phyloP scores from a whole-genome alignment of 2,329 filamentous ascomycete species.

The Aureobasidium lini region DNA sequence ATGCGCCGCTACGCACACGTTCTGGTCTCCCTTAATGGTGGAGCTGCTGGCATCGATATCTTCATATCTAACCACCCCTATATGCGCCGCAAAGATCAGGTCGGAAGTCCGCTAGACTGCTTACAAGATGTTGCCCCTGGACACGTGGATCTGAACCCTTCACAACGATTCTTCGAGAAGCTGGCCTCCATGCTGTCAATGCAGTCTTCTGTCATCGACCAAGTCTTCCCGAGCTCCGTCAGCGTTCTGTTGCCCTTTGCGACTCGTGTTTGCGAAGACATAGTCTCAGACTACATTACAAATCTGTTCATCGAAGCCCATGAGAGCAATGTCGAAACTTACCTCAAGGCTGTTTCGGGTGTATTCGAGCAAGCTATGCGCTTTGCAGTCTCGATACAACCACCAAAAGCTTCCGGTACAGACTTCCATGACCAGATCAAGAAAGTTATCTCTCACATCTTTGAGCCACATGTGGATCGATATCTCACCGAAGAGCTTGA shows the following conservation, averaged over 20 bases:
- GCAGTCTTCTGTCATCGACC: conserved; percentile 69
- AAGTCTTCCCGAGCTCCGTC: conserved; percentile 67
- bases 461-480: conserved; percentile 87
- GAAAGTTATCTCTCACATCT: conserved; percentile 62
- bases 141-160: conserved; percentile 70
- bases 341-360: conserved; percentile 78
- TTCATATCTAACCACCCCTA: conserved; percentile 83
- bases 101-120: conserved; percentile 74
- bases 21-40: conserved; percentile 72
- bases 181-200: conserved; percentile 72
- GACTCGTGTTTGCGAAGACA: conserved; percentile 73
- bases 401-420: conserved; percentile 55
- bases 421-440: conserved; percentile 59
- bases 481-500: conserved; percentile 90
- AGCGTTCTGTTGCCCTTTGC: conserved; percentile 71
- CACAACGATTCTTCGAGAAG: conserved; percentile 69
- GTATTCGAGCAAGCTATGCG: conserved; percentile 80
- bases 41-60: conserved; percentile 67
- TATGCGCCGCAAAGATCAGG: conserved; percentile 63
- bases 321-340: conserved; percentile 63
- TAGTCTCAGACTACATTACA: conserved; percentile 77
- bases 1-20: conserved; percentile 90
- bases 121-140: conserved; percentile 60
- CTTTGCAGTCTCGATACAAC: conserved; percentile 63
- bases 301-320: conserved; percentile 83